Evolutionary conservation across 2,329 filamentous ascomycete genomes (phyloP).

Genomic region (Trichoderma lentiforme): DNA sequence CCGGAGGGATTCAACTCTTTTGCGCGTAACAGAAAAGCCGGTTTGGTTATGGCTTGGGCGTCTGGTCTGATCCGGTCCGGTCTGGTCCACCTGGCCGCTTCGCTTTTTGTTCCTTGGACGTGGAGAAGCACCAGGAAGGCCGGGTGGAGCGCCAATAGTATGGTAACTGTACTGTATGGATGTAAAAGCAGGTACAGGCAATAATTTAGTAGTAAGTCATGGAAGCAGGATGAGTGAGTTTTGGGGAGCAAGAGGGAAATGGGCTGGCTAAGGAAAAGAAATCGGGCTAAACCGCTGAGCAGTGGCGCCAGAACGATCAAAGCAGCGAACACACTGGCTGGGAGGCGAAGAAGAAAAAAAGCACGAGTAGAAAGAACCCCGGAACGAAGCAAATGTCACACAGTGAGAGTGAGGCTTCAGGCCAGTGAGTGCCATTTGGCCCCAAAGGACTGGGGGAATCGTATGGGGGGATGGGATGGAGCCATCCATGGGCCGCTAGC

Average conservation of each 20-base stretch:
- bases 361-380: background rate
- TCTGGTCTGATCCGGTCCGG: background rate
- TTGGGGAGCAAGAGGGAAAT: background rate
- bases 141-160: background rate
- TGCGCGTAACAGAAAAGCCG: background rate
- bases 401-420: constrained; percentile 3
- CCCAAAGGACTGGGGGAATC: background rate
- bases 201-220: background rate
- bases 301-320: background rate
- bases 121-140: background rate
- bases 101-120: background rate
- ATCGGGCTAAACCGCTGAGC: background rate
- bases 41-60: background rate
- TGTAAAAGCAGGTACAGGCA: background rate
- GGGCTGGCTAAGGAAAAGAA: background rate
- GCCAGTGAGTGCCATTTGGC: background rate
- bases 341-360: background rate
- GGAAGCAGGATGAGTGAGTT: background rate
- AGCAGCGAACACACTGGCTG: background rate
- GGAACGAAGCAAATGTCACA: background rate
- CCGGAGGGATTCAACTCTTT: background rate
- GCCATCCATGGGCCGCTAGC: constrained; percentile 3
- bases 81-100: background rate
- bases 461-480: background rate
- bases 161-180: background rate